Evolutionary conservation across 495 filamentous ascomycete genomes (phyloP).

Genomic region (Tirmania nivea): DNA sequence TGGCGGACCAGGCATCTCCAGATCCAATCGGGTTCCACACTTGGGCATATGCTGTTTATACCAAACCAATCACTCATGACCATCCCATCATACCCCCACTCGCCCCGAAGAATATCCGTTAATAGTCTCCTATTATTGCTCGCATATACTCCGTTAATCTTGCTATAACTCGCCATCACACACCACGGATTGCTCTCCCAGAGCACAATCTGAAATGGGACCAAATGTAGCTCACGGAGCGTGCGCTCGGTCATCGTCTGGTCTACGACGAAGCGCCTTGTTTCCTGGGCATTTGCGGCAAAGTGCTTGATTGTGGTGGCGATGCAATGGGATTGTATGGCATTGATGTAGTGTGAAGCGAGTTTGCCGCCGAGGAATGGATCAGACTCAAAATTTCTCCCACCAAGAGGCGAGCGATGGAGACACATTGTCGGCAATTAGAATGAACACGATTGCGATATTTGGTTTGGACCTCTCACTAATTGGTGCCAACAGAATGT

Average conservation of each 20-base stretch:
- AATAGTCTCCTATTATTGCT: slow-evolving; percentile 43
- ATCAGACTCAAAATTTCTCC: slow-evolving; percentile 61
- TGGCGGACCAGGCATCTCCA: slow-evolving; percentile 55
- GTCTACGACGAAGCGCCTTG: slow-evolving; percentile 44
- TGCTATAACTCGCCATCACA: slow-evolving; percentile 60
- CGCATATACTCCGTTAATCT: slow-evolving; percentile 48
- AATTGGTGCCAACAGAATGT: slow-evolving; percentile 19
- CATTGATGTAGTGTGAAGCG: slow-evolving; percentile 43
- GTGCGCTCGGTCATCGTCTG: slow-evolving; percentile 46
- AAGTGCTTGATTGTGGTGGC: slow-evolving; percentile 62
- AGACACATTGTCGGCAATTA: slow-evolving; percentile 22
- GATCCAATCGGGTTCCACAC: slow-evolving; percentile 43
- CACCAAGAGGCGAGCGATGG: slow-evolving; percentile 53
- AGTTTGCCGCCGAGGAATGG: slow-evolving; percentile 46
- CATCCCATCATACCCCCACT: slow-evolving; percentile 50
- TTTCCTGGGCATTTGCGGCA: slow-evolving; percentile 63
- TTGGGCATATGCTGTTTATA: slow-evolving; percentile 44
- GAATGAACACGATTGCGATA: background rate
- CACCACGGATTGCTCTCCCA: slow-evolving; percentile 40
- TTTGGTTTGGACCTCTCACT: slow-evolving; percentile 1
- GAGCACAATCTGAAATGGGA: slow-evolving; percentile 52
- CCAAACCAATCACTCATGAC: slow-evolving; percentile 59
- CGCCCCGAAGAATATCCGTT: slow-evolving; percentile 40
- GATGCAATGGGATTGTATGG: slow-evolving; percentile 48
- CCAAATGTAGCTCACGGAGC: slow-evolving; percentile 53